Conservation (phyloP, 495 filamentous ascomycete species). For the Neurospora cerealis region DNA sequence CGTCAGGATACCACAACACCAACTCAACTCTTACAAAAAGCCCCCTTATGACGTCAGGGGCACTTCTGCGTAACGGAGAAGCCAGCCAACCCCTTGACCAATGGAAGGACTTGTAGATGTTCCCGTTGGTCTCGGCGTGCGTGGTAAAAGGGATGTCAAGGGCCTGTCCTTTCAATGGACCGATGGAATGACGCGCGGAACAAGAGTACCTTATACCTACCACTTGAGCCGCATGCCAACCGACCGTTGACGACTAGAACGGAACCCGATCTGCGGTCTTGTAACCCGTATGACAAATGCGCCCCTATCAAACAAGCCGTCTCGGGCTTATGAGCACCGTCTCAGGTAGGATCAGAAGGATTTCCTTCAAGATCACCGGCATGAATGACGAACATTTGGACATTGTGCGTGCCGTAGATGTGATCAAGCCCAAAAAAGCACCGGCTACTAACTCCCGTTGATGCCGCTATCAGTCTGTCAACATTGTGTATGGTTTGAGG, state of each 20-base stretch:
- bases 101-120: background rate
- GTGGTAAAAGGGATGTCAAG: background rate
- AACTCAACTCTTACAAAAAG: background rate
- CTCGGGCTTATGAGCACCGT: background rate
- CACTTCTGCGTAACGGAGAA: background rate
- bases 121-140: background rate
- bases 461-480: background rate
- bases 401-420: background rate
- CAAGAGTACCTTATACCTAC: background rate
- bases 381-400: background rate
- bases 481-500: background rate
- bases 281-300: background rate
- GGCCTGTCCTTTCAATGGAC: background rate
- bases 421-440: background rate
- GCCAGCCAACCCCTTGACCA: background rate
- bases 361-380: background rate
- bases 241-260: background rate
- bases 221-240: background rate
- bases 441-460: background rate
- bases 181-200: background rate
- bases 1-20: background rate
- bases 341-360: background rate
- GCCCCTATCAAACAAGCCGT: background rate
- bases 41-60: background rate
- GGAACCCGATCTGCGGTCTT: background rate